Conservation (phyloP, 225 moss, liverwort and hornwort genomes). For the Climacium dendroides region DNA sequence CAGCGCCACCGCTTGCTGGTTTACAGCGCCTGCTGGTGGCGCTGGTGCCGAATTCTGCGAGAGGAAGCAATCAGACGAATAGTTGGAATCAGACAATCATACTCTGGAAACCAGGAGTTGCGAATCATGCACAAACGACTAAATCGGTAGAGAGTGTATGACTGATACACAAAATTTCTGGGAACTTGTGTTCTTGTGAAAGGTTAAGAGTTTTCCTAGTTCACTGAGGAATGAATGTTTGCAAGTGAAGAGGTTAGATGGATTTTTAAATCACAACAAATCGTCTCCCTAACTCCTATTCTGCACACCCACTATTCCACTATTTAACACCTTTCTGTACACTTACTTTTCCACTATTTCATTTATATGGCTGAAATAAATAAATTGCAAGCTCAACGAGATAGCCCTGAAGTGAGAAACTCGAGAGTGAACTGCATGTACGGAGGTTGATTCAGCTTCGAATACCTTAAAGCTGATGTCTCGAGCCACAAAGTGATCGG, state of each 20-base stretch:
- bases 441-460: not conserved
- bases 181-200: not conserved
- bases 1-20: conserved; percentile 46
- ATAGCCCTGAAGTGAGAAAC: not conserved
- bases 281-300: not conserved
- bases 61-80: not conserved
- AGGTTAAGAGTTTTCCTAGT: no score
- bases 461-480: conserved; percentile 41
- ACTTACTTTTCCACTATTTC: not conserved
- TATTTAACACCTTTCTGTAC: no score
- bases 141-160: not conserved
- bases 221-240: not conserved
- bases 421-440: not conserved
- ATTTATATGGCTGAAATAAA: not conserved
- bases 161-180: no score
- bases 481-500: conserved; percentile 30
- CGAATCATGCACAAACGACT: not conserved
- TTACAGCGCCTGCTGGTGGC: conserved; percentile 28
- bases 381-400: not conserved
- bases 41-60: conserved; percentile 35
- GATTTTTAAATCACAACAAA: not conserved
- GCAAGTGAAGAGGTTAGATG: not conserved
- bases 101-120: not conserved
- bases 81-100: not conserved
- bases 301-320: not conserved